Evolutionary conservation across 345 rosid genomes (phyloP).

Genomic region (Eucalyptus dawsonii): DNA sequence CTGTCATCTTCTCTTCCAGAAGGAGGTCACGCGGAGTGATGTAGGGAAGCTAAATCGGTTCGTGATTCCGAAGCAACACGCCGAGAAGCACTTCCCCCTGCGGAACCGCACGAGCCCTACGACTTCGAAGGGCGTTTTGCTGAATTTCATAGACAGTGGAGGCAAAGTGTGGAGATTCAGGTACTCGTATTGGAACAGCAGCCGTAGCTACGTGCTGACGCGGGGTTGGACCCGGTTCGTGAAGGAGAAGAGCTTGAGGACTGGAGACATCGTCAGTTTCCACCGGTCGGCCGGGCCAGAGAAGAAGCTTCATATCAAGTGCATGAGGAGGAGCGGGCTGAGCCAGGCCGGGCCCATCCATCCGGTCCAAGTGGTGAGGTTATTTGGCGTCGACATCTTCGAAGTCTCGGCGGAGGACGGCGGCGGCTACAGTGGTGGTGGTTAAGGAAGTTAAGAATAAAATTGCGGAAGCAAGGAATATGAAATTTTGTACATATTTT

Average conservation of each 20-base stretch:
- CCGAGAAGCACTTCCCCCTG: slow-evolving; percentile 70
- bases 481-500: neutral
- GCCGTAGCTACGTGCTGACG: slow-evolving; percentile 89
- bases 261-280: slow-evolving; percentile 76
- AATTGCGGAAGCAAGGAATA: neutral
- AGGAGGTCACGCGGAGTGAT: slow-evolving; percentile 50
- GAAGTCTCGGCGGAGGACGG: neutral
- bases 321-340: slow-evolving; percentile 17
- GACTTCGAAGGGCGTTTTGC: slow-evolving; percentile 39
- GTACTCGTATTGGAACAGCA: slow-evolving; percentile 95
- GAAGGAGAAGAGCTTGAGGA: slow-evolving; percentile 63
- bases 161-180: slow-evolving; percentile 90
- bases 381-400: slow-evolving; percentile 52
- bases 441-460: slow-evolving; percentile 1
- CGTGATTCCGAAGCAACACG: slow-evolving; percentile 52
- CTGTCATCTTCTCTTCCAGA: slow-evolving; percentile 19
- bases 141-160: slow-evolving; percentile 55
- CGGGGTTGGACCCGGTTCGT: slow-evolving; percentile 96
- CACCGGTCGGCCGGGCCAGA: slow-evolving; percentile 71
- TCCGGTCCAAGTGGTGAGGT: slow-evolving; percentile 41
- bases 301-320: slow-evolving; percentile 54
- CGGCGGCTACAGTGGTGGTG: neutral
- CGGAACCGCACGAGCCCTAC: slow-evolving; percentile 11
- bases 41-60: slow-evolving; percentile 57
- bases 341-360: neutral